phyloP scores from a whole-genome alignment of 495 filamentous ascomycete species.

The Podospora didyma region DNA sequence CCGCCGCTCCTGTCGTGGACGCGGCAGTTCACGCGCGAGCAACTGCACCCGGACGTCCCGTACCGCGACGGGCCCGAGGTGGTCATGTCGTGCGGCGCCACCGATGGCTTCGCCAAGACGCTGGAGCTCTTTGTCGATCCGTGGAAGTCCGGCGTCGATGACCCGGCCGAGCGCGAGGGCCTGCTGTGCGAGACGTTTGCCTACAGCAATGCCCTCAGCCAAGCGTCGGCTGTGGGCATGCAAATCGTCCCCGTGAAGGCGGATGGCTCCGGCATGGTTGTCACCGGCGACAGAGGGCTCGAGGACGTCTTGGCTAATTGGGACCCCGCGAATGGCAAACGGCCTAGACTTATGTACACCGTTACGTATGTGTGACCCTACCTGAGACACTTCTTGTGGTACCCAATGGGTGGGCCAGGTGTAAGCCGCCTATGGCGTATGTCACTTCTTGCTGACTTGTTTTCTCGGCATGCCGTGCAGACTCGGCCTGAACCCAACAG shows the following conservation, averaged over 20 bases:
- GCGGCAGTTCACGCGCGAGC: slow-evolving; percentile 68
- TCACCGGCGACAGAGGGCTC: slow-evolving; percentile 63
- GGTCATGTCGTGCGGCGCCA: slow-evolving; percentile 71
- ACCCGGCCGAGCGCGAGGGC: slow-evolving; percentile 62
- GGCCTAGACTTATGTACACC: slow-evolving; percentile 85
- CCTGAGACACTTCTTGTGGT: no score
- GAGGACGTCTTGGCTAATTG: slow-evolving; percentile 76
- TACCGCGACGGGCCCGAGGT: slow-evolving; percentile 74
- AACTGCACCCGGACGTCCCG: slow-evolving; percentile 75
- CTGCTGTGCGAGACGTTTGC: slow-evolving; percentile 73
- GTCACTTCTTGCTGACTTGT: not conserved
- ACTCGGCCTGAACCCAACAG: slow-evolving; percentile 89
- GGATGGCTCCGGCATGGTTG: slow-evolving; percentile 73
- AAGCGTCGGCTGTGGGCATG: slow-evolving; percentile 63
- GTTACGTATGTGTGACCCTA: slow-evolving; percentile 61
- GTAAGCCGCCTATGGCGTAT: no score
- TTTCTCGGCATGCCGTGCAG: slow-evolving; percentile 37
- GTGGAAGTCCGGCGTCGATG: slow-evolving; percentile 66
- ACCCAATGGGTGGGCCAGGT: no score
- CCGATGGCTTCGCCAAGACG: slow-evolving; percentile 78
- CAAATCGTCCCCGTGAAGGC: slow-evolving; percentile 68
- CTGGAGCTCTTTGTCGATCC: slow-evolving; percentile 67
- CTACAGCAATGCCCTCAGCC: slow-evolving; percentile 70
- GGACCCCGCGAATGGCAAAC: slow-evolving; percentile 66
- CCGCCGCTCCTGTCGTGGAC: slow-evolving; percentile 70